Evolutionary conservation across 2,329 filamentous ascomycete genomes (phyloP).

Genomic region (Aspergillus hortae): DNA sequence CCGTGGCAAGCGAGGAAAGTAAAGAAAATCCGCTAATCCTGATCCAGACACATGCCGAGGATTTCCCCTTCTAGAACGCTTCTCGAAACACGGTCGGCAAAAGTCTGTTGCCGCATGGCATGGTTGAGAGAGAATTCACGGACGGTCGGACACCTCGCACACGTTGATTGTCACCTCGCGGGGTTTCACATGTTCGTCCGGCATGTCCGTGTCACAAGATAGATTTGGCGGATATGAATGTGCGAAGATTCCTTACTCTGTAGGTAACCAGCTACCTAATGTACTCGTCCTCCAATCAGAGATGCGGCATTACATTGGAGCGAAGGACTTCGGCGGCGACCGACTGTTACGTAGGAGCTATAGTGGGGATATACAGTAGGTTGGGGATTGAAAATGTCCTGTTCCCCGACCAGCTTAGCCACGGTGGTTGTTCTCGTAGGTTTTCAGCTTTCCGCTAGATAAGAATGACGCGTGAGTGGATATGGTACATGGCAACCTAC

Average conservation of each 20-base stretch:
- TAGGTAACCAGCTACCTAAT: not conserved
- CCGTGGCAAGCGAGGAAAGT: not conserved
- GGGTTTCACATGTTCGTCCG: not conserved
- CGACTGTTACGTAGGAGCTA: too few species aligned
- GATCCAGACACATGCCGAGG: not conserved
- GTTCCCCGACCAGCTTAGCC: too few species aligned
- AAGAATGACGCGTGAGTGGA: too few species aligned
- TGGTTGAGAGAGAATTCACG: not conserved
- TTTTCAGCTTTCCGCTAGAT: too few species aligned
- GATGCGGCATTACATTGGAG: not conserved
- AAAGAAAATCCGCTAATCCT: not conserved
- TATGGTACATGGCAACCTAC: not conserved
- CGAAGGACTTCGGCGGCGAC: too few species aligned
- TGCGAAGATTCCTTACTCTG: not conserved
- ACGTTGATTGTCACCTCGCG: too few species aligned
- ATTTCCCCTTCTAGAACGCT: slow-evolving; percentile 13
- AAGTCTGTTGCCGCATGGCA: slow-evolving; percentile 5
- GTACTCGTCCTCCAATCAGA: not conserved
- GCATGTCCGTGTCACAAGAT: not conserved
- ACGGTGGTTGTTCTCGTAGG: too few species aligned
- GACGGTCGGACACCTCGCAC: not conserved
- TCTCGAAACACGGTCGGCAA: slow-evolving; percentile 11
- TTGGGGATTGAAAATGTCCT: too few species aligned
- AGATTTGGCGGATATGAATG: not conserved
- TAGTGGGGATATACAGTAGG: too few species aligned